Percentiles rank a stretch among this genome's conserved stretches.
phyloP scores from a whole-genome alignment of 2,329 filamentous ascomycete genomes.

The Colletotrichum cordylinicola region DNA sequence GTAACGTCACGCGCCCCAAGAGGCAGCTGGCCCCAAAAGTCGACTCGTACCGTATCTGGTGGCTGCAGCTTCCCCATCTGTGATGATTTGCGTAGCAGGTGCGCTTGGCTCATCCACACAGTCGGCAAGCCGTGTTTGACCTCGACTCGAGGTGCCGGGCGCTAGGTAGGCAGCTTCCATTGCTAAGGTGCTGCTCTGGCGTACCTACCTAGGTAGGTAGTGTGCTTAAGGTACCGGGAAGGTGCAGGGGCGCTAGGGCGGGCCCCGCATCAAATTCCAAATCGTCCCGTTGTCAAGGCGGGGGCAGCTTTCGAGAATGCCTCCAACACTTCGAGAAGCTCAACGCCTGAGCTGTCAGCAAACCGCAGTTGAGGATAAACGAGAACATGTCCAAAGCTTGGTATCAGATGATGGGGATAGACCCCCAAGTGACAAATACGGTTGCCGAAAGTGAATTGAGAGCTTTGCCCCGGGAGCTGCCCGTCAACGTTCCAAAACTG shows the following conservation, averaged over 20 bases:
- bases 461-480: background rate
- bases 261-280: constrained; percentile 21
- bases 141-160: constrained; percentile 2
- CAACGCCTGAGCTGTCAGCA: background rate
- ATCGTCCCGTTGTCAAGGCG: constrained; percentile 3
- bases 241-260: constrained; percentile 11
- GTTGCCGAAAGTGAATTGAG: background rate
- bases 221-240: constrained; percentile 4
- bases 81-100: background rate
- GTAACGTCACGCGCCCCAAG: background rate
- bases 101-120: background rate
- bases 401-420: background rate
- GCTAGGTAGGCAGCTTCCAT: background rate
- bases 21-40: background rate
- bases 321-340: background rate
- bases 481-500: background rate
- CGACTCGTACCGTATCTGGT: background rate
- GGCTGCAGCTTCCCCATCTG: background rate
- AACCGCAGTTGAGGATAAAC: background rate
- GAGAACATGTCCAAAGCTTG: background rate
- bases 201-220: background rate
- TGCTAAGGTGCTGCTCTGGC: background rate
- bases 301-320: background rate
- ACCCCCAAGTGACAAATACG: constrained; percentile 2
- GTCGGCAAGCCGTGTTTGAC: background rate